Base-by-base conservation (phyloP, 345 rosid species). In the Rhizophora mangle region DNA sequence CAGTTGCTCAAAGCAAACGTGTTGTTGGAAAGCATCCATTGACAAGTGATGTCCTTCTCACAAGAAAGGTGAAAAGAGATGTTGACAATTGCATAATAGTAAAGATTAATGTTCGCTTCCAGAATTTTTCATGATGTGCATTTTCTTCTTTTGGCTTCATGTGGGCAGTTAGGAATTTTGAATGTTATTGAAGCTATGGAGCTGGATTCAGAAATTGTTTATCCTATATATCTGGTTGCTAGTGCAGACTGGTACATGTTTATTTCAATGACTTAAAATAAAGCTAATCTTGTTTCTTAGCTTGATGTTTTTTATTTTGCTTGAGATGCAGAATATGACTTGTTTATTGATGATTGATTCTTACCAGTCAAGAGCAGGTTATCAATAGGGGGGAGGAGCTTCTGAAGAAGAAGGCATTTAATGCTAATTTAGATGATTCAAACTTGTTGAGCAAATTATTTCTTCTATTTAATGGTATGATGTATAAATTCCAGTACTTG, bases 351-450 rank as follows among this genome's bases (percentile, higher is more conserved):
- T 78, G 71, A 73, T 77, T 62, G 71, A 56, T 75, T 68, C 67
- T 77, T 72, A 80, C 82, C 75, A 92, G 97, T 79, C 97, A 89
- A 88, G 96, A 86, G 72, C 80, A 88, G 73, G 97, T 93, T 74
- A 78, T 84, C 72, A 89, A 80, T 81, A 85, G 87, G 81, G 98
- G 98, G 76, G 96, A 89, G 75, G 96, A 86, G 70, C 92, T 93
- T 76, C 76, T 91, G 61, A 93, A 87, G 85, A 93, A 86, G 85
- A 82, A 78, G 80, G 87, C 88, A 70, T 81, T 85, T 47, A 83
- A 68, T 70, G 89, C 88, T 71, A 89, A 91, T 82, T 83, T 91
- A 78, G 97, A 93, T 71, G 92, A 91, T 75, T 85, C 82, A 10
- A 84, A 76, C 78, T 73, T 93, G 89, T 79, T 88, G 77, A 89